phyloP scores from a whole-genome alignment of 495 filamentous ascomycete genomes.

The Immersiella caudata region DNA sequence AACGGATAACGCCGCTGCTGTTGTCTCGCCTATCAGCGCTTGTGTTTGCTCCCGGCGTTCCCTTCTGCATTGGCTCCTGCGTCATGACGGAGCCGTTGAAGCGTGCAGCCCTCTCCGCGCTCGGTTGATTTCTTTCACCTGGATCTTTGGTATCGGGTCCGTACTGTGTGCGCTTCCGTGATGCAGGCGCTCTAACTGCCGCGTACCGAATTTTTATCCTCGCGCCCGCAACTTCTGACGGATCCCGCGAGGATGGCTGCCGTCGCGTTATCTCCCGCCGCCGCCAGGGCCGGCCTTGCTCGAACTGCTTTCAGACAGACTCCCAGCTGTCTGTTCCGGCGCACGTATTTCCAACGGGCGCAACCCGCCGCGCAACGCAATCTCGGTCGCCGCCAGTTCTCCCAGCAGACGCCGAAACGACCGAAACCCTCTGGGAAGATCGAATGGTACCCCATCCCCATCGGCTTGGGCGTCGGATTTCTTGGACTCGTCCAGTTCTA shows the following conservation, averaged over 20 bases:
- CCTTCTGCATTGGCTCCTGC: conserved; percentile 16
- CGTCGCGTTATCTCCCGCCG: conserved; percentile 28
- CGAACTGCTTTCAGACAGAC: conserved; percentile 25
- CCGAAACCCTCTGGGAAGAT: conserved; percentile 66
- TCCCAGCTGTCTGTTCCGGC: conserved; percentile 24
- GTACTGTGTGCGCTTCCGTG: neutral
- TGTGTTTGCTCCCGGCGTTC: conserved; percentile 11
- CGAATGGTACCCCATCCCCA: conserved; percentile 95
- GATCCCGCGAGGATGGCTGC: conserved; percentile 29
- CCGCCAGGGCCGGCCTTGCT: conserved; percentile 29
- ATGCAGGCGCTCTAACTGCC: neutral
- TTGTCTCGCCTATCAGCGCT: conserved; percentile 1
- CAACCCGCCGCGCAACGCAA: conserved; percentile 17
- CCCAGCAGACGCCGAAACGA: conserved; percentile 41
- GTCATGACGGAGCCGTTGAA: conserved; percentile 17
- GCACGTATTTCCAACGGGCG: conserved; percentile 21
- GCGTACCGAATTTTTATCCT: neutral
- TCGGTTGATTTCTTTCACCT: neutral
- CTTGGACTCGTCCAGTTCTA: conserved; percentile 86
- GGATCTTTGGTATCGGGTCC: neutral
- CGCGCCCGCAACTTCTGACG: neutral
- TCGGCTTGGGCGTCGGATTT: conserved; percentile 85
- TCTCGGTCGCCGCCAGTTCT: conserved; percentile 33
- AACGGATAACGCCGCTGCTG: conserved; percentile 4
- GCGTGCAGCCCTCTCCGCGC: neutral